A percentile compares a stretch with the other conserved stretches of the same genome.
Conservation (phyloP, 495 filamentous ascomycete genomes). For the Aspergillus sclerotioniger region DNA sequence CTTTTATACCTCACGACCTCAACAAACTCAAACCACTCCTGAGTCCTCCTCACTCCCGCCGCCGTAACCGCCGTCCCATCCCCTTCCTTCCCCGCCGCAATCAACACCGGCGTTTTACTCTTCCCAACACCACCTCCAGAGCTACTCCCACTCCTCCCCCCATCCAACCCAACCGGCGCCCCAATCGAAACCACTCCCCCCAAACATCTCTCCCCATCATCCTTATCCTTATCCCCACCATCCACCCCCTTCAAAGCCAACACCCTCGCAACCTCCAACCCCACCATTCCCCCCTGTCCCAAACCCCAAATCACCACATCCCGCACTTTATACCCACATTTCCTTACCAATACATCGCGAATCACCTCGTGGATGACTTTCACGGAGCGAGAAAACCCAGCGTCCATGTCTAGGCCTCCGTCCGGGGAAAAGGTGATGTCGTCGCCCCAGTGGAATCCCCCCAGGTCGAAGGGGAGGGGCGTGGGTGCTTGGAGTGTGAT, state of each 20-base stretch:
- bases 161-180: slow-evolving; percentile 59
- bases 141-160: slow-evolving; percentile 23
- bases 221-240: neutral
- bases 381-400: slow-evolving; percentile 63
- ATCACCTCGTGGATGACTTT: slow-evolving; percentile 54
- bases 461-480: slow-evolving; percentile 70
- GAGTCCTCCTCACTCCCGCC: slow-evolving; percentile 59
- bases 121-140: slow-evolving; percentile 25
- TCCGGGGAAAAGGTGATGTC: slow-evolving; percentile 65
- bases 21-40: slow-evolving; percentile 67
- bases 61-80: slow-evolving; percentile 61
- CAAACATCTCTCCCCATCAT: slow-evolving; percentile 29
- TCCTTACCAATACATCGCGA: slow-evolving; percentile 55
- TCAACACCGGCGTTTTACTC: slow-evolving; percentile 69
- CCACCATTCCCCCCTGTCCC: slow-evolving; percentile 84
- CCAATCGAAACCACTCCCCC: slow-evolving; percentile 77
- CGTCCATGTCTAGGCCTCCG: slow-evolving; percentile 72
- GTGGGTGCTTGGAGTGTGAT: slow-evolving; percentile 72
- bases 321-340: slow-evolving; percentile 66
- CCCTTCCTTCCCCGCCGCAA: slow-evolving; percentile 58
- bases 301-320: slow-evolving; percentile 81
- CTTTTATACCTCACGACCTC: slow-evolving; percentile 73
- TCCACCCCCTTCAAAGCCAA: slow-evolving; percentile 20
- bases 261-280: slow-evolving; percentile 55
- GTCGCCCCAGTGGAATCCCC: slow-evolving; percentile 92